Evolutionary conservation across 345 rosid species (phyloP).

Genomic region (Eucalyptus regnans): DNA sequence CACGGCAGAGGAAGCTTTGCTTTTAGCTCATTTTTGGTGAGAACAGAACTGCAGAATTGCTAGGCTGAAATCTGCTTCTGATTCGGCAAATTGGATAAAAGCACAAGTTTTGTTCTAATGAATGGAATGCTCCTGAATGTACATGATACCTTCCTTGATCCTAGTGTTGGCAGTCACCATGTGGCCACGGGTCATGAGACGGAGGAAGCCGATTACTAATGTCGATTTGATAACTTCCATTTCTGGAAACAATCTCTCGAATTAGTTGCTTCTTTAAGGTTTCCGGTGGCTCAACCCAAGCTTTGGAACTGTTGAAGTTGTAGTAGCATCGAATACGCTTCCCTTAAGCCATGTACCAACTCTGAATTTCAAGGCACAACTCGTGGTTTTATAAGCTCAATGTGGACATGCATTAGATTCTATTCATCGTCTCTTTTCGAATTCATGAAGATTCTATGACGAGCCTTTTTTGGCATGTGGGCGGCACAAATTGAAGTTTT

Average conservation of each 20-base stretch:
- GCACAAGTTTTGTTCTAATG: not conserved
- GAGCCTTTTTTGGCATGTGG: too few species aligned
- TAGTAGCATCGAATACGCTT: not conserved
- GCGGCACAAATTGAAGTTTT: too few species aligned
- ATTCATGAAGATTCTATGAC: too few species aligned
- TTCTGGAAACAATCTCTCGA: not conserved
- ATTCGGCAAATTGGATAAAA: not conserved
- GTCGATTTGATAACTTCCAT: not conserved
- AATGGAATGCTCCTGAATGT: not conserved
- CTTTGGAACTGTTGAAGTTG: not conserved
- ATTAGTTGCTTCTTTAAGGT: not conserved
- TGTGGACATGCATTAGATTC: too few species aligned
- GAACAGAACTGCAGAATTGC: not conserved
- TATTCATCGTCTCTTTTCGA: too few species aligned
- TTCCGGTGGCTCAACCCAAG: not conserved
- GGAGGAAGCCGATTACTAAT: not conserved
- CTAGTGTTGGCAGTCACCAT: too few species aligned
- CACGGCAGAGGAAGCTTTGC: not conserved
- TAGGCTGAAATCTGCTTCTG: not conserved
- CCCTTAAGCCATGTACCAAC: not conserved
- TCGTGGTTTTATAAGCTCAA: too few species aligned
- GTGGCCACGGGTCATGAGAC: too few species aligned
- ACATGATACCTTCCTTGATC: too few species aligned
- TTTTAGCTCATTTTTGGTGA: not conserved
- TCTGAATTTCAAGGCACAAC: too few species aligned